phyloP scores from a whole-genome alignment of 2,329 filamentous ascomycete genomes.

The Aspergillus neoniger region DNA sequence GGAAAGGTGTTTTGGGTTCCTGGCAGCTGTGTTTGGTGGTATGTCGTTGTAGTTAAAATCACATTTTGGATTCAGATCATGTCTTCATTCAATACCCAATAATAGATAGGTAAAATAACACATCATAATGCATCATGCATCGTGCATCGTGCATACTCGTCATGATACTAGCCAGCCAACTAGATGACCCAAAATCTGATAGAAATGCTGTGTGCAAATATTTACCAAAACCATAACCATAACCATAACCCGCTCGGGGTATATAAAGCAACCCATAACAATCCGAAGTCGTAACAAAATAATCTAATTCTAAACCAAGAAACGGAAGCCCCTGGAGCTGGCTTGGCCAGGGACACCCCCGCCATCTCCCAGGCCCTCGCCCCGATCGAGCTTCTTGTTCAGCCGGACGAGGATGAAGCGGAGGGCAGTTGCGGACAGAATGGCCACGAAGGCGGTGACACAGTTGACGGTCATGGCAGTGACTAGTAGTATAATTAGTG shows the following conservation, averaged over 20 bases:
- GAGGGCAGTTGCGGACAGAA: constrained; percentile 63
- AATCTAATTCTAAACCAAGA: constrained; percentile 59
- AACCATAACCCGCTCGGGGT: background rate
- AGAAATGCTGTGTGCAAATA: background rate
- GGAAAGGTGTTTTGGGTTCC: too few species aligned
- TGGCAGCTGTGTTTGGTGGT: too few species aligned
- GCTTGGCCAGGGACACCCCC: constrained; percentile 55
- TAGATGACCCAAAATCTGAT: background rate
- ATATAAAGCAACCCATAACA: background rate
- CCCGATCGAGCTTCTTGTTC: constrained; percentile 70
- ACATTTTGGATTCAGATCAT: background rate
- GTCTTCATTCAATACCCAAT: background rate
- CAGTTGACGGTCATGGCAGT: constrained; percentile 70
- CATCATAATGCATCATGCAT: background rate
- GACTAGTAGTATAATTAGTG: constrained; percentile 33
- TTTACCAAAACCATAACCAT: background rate
- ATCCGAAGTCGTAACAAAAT: background rate
- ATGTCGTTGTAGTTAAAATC: too few species aligned
- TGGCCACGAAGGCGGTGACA: constrained; percentile 63
- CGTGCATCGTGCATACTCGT: background rate
- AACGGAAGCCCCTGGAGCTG: constrained; percentile 65
- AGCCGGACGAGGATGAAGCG: constrained; percentile 64
- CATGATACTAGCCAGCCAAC: background rate
- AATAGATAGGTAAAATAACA: background rate
- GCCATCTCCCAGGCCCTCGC: constrained; percentile 58